Evolutionary conservation across 225 moss, liverwort and hornwort genomes (phyloP).

Genomic region (Antitrichia curtipendula): DNA sequence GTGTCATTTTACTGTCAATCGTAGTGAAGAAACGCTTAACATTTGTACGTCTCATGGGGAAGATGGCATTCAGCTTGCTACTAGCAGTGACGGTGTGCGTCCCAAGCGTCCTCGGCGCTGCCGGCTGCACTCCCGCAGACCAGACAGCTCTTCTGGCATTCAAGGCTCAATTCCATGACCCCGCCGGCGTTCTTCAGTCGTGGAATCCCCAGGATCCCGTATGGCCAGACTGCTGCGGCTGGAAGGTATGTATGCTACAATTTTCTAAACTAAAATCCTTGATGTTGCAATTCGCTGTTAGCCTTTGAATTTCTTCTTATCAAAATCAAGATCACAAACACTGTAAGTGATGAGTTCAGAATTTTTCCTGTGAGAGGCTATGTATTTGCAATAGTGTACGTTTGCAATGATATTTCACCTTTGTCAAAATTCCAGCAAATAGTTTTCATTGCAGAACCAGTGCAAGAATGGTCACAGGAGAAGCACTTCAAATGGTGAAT

Average conservation of each 20-base stretch:
- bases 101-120: neutral
- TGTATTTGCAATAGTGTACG: neutral
- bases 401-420: neutral
- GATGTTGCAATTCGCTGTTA: neutral
- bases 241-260: neutral
- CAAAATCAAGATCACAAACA: neutral
- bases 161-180: neutral
- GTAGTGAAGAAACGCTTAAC: neutral
- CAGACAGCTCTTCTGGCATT: slow-evolving; percentile 1
- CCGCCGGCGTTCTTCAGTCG: neutral
- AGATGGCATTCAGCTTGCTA: neutral
- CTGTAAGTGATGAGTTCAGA: neutral
- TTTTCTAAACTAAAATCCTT: no score
- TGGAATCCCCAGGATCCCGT: neutral
- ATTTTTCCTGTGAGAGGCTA: no score
- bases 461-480: neutral
- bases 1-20: neutral
- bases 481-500: neutral
- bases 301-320: neutral
- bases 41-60: neutral
- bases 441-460: neutral
- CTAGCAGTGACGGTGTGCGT: neutral
- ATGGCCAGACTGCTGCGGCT: neutral
- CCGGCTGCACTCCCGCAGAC: neutral
- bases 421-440: neutral